Evolutionary conservation across 2,329 filamentous ascomycete genomes (phyloP).

Genomic region (Pyricularia grisea): DNA sequence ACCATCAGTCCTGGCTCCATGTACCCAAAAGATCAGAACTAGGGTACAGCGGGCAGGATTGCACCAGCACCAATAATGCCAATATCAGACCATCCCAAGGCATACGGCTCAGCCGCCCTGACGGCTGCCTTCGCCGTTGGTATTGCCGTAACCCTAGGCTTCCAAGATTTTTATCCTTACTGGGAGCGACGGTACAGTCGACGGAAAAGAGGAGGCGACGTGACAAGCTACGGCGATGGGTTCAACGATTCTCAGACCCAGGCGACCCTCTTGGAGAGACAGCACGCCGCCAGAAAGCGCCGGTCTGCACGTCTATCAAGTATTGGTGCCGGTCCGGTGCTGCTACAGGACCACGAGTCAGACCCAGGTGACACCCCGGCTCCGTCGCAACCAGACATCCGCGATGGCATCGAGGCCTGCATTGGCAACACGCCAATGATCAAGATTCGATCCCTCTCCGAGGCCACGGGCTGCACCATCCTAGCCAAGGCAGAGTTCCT

Average conservation of each 20-base stretch:
- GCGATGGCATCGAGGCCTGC: constrained; percentile 76
- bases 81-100: constrained; percentile 49
- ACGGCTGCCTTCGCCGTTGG: constrained; percentile 69
- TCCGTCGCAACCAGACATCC: constrained; percentile 30
- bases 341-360: constrained; percentile 47
- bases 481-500: constrained; percentile 93
- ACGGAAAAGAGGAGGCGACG: constrained; percentile 37
- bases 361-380: constrained; percentile 14
- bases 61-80: constrained; percentile 40
- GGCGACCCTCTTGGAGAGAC: background rate
- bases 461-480: constrained; percentile 83
- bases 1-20: background rate
- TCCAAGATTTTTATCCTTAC: constrained; percentile 73
- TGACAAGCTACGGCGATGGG: constrained; percentile 7
- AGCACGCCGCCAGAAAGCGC: constrained; percentile 2
- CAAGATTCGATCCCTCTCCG: constrained; percentile 74
- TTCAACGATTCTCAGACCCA: background rate
- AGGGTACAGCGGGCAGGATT: background rate
- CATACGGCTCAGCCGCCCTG: constrained; percentile 56
- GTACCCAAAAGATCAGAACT: background rate
- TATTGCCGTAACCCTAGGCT: constrained; percentile 62
- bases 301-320: constrained; percentile 23
- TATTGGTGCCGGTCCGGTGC: constrained; percentile 38
- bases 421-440: constrained; percentile 93
- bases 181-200: constrained; percentile 56